Percentiles rank a stretch among this genome's conserved stretches.
phyloP scores from a whole-genome alignment of 805 yeast genomes.

The Schwanniomyces occidentalis region DNA sequence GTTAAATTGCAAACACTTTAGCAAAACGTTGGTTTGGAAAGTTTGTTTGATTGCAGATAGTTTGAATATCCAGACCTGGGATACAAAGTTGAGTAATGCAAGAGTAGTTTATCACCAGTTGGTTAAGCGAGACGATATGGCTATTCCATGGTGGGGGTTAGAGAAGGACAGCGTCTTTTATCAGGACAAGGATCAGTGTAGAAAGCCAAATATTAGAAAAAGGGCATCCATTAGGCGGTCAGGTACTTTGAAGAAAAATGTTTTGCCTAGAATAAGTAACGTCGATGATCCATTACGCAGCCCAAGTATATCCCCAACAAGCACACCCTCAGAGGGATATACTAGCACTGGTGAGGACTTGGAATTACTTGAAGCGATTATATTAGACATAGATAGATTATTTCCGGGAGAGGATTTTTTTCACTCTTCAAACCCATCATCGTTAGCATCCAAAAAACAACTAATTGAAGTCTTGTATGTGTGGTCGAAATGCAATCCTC shows the following conservation, averaged over 20 bases:
- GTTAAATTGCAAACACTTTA: constrained; percentile 17
- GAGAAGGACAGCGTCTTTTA: constrained; percentile 30
- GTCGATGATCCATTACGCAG: constrained; percentile 19
- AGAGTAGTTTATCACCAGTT: constrained; percentile 38
- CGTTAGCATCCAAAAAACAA: constrained; percentile 22
- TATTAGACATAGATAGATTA: constrained; percentile 53
- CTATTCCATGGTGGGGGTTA: constrained; percentile 38
- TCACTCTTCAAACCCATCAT: constrained; percentile 14
- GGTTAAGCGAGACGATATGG: constrained; percentile 26
- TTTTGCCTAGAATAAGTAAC: constrained; percentile 18
- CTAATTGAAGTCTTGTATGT: constrained; percentile 46
- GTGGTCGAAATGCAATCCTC: constrained; percentile 51
- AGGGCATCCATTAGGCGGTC: constrained; percentile 3
- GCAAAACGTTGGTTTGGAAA: constrained; percentile 41
- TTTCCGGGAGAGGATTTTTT: constrained; percentile 48
- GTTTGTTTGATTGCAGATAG: constrained; percentile 35
- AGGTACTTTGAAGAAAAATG: constrained; percentile 7
- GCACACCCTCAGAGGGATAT: constrained; percentile 5
- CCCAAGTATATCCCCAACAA: constrained; percentile 1
- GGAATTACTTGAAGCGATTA: constrained; percentile 43
- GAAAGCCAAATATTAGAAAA: constrained; percentile 10
- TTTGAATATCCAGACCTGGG: constrained; percentile 37
- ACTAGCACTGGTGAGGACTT: constrained; percentile 25
- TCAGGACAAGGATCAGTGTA: constrained; percentile 13
- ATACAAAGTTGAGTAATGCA: constrained; percentile 23